A percentile compares a stretch with the other conserved stretches of the same genome.
phyloP scores from a whole-genome alignment of 2,329 filamentous ascomycete species.

The Tolypocladium tropicale region DNA sequence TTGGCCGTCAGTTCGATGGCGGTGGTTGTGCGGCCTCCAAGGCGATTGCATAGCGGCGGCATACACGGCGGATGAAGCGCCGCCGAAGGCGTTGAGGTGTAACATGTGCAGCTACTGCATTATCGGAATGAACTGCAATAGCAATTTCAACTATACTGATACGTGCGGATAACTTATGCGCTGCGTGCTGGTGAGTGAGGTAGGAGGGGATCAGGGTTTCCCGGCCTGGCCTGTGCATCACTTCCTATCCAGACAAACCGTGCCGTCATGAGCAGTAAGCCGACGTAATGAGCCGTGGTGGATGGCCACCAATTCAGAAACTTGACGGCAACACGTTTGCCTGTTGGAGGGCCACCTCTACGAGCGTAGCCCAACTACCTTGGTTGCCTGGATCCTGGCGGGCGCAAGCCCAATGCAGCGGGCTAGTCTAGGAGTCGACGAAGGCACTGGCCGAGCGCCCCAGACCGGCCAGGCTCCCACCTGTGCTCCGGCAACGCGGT shows the following conservation, averaged over 20 bases:
- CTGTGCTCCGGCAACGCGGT: not conserved
- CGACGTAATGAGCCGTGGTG: not conserved
- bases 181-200: not conserved
- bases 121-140: not conserved
- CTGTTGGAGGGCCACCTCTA: not conserved
- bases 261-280: not conserved
- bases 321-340: not conserved
- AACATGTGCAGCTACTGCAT: not conserved
- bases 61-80: not conserved
- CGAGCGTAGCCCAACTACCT: not conserved
- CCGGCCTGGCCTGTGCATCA: not conserved
- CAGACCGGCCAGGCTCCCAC: not conserved
- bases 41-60: not conserved
- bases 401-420: not conserved
- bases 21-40: not conserved
- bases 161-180: not conserved
- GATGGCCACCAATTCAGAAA: not conserved
- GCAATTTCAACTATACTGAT: not conserved
- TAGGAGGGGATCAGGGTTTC: not conserved
- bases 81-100: constrained; percentile 1
- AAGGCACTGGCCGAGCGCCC: not conserved
- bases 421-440: too few relatives aligned
- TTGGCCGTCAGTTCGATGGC: not conserved
- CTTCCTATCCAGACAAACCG: not conserved
- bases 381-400: not conserved